A percentile compares a stretch with the other conserved stretches of the same genome.
Evolutionary conservation across 2,329 filamentous ascomycete species (phyloP).

Genomic region (Aspergillus sp.): DNA sequence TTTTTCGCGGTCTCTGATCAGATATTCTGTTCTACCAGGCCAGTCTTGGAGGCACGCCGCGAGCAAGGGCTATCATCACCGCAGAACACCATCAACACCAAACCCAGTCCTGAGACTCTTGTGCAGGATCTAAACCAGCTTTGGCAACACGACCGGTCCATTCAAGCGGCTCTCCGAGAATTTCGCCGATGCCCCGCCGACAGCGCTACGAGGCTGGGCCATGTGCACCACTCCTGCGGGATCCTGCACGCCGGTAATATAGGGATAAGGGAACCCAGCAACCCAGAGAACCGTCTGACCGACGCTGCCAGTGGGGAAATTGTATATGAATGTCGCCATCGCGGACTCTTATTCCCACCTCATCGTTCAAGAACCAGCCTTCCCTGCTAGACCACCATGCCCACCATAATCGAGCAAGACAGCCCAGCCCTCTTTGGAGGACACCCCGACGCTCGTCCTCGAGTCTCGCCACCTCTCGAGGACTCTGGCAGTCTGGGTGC

Average conservation of each 20-base stretch:
- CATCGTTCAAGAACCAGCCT: neutral
- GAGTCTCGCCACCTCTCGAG: conserved; percentile 34
- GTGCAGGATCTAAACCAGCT: neutral
- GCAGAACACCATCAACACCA: too few species aligned
- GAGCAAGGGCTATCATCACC: too few species aligned
- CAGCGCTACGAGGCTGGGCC: conserved; percentile 5
- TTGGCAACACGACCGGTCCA: neutral
- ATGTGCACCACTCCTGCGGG: neutral
- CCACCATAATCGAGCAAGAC: conserved; percentile 12
- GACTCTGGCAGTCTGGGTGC: conserved; percentile 39
- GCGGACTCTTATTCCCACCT: neutral
- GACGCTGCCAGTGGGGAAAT: neutral
- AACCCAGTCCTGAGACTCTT: too few species aligned
- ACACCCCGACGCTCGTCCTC: conserved; percentile 22
- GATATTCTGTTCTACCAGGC: neutral
- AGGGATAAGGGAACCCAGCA: too few species aligned
- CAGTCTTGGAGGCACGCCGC: too few species aligned
- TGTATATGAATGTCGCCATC: conserved; percentile 9
- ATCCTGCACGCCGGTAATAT: neutral
- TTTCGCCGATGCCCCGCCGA: conserved; percentile 27
- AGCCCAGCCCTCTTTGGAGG: conserved; percentile 21
- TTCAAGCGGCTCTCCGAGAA: conserved; percentile 19
- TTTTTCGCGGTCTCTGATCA: neutral
- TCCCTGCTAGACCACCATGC: conserved; percentile 13
- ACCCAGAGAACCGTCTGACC: neutral